phyloP scores from a whole-genome alignment of 2,329 filamentous ascomycete genomes.

The Escovopsis sp. region DNA sequence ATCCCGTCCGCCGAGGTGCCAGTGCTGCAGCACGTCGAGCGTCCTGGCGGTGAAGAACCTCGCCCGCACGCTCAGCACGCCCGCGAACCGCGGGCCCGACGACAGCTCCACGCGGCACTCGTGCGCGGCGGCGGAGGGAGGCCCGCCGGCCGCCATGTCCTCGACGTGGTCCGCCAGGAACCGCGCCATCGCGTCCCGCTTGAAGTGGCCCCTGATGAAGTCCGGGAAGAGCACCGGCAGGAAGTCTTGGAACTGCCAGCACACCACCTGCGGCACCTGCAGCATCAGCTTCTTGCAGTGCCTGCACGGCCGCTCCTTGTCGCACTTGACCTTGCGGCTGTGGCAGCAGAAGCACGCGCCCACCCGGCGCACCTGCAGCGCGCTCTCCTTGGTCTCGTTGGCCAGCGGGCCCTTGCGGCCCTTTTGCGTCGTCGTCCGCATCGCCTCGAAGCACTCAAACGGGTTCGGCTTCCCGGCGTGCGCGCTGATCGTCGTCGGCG shows the following conservation, averaged over 20 bases:
- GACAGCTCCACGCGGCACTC: slow-evolving; percentile 32
- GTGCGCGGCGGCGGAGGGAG: slow-evolving; percentile 22
- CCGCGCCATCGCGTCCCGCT: slow-evolving; percentile 31
- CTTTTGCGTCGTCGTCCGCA: slow-evolving; percentile 36
- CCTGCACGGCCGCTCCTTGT: slow-evolving; percentile 39
- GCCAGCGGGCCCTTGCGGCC: slow-evolving; percentile 42
- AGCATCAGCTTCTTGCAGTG: slow-evolving; percentile 39
- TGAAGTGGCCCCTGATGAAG: slow-evolving; percentile 36
- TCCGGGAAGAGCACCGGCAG: slow-evolving; percentile 35
- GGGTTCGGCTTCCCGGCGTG: slow-evolving; percentile 34
- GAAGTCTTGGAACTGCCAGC: slow-evolving; percentile 46
- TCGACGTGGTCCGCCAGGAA: slow-evolving; percentile 37
- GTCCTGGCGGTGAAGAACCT: slow-evolving; percentile 37
- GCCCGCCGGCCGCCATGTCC: slow-evolving; percentile 1
- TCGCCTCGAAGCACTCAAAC: slow-evolving; percentile 40
- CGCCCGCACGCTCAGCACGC: slow-evolving; percentile 31
- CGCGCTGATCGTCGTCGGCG: slow-evolving; percentile 37
- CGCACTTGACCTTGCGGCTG: slow-evolving; percentile 43
- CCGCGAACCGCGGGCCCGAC: slow-evolving; percentile 29
- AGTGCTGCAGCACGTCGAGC: slow-evolving; percentile 34
- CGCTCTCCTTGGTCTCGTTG: slow-evolving; percentile 38
- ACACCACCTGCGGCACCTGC: slow-evolving; percentile 37
- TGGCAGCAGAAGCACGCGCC: slow-evolving; percentile 47
- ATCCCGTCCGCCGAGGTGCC: slow-evolving; percentile 27
- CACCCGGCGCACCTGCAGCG: slow-evolving; percentile 36